Conservation (phyloP, 495 filamentous ascomycete genomes). For the Penicillium robsamsonii region DNA sequence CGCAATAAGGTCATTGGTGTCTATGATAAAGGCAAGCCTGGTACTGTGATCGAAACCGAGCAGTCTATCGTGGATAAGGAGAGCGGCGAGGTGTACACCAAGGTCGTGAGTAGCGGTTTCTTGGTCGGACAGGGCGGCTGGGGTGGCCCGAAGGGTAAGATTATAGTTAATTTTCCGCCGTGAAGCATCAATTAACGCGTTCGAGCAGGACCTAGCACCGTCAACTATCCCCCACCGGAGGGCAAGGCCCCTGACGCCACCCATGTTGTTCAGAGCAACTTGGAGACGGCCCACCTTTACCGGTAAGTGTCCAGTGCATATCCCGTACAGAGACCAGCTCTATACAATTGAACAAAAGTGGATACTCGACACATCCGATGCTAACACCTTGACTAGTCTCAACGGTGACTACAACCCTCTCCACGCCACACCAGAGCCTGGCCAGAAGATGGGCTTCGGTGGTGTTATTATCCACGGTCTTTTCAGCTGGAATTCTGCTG, state of each 20-base stretch:
- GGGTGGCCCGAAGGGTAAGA: conserved; percentile 81
- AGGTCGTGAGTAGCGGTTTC: conserved; percentile 67
- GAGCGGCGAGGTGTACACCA: conserved; percentile 69
- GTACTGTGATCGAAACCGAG: conserved; percentile 79
- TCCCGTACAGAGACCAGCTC: neutral
- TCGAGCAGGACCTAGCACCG: conserved; percentile 58
- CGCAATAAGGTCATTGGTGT: conserved; percentile 79
- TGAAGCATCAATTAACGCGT: neutral
- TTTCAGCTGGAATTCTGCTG: conserved; percentile 77
- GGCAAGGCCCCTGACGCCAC: conserved; percentile 71
- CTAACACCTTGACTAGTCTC: conserved; percentile 40
- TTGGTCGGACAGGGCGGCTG: conserved; percentile 82
- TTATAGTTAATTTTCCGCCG: neutral
- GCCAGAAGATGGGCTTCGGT: conserved; percentile 84
- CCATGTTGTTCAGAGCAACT: conserved; percentile 64
- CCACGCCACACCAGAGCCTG: conserved; percentile 79
- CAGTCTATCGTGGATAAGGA: conserved; percentile 67
- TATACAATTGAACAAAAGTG: neutral
- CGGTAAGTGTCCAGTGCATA: conserved; percentile 36
- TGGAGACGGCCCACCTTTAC: conserved; percentile 72
- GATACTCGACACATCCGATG: conserved; percentile 1
- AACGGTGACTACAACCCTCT: conserved; percentile 94
- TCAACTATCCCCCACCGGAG: conserved; percentile 71
- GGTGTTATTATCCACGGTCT: conserved; percentile 87
- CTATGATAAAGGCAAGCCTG: conserved; percentile 87